Conservation (phyloP, 192 early-diverging fungal species). For the Coemansia reversa region DNA sequence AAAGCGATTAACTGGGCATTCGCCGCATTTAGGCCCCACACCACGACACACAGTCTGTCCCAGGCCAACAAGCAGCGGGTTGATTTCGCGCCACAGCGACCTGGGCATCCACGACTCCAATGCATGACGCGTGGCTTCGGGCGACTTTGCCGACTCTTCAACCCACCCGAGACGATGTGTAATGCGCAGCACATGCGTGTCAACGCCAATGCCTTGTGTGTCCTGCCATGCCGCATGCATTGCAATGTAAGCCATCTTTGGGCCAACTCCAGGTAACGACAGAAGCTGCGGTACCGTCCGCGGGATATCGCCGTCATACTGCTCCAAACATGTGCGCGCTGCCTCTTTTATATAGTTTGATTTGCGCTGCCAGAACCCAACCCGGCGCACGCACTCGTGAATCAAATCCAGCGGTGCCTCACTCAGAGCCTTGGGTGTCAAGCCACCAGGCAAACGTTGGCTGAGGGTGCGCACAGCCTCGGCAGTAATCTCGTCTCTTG, state of each 20-base stretch:
- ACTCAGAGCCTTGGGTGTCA: slow-evolving; percentile 67
- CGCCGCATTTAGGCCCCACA: slow-evolving; percentile 68
- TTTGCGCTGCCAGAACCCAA: slow-evolving; percentile 91
- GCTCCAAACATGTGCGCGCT: slow-evolving; percentile 68
- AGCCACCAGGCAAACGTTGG: slow-evolving; percentile 64
- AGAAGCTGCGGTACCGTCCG: slow-evolving; percentile 72
- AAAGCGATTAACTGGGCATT: slow-evolving; percentile 73
- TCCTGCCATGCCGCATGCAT: slow-evolving; percentile 83
- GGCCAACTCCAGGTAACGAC: slow-evolving; percentile 87
- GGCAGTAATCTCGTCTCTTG: slow-evolving; percentile 86
- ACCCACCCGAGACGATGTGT: slow-evolving; percentile 87
- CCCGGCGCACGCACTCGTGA: slow-evolving; percentile 71
- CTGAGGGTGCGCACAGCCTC: slow-evolving; percentile 70
- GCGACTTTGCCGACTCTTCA: slow-evolving; percentile 65
- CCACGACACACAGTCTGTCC: slow-evolving; percentile 83
- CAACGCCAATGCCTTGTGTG: slow-evolving; percentile 92
- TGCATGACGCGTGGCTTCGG: slow-evolving; percentile 77
- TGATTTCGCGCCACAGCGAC: slow-evolving; percentile 83
- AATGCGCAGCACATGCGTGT: slow-evolving; percentile 94
- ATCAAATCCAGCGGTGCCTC: slow-evolving; percentile 61
- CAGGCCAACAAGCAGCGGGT: slow-evolving; percentile 87
- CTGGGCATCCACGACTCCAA: slow-evolving; percentile 80
- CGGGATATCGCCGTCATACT: slow-evolving; percentile 81
- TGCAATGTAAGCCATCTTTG: slow-evolving; percentile 88
- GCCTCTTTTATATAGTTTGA: slow-evolving; percentile 77